Conservation (phyloP, 495 filamentous ascomycete species). For the Niebla homalea region DNA sequence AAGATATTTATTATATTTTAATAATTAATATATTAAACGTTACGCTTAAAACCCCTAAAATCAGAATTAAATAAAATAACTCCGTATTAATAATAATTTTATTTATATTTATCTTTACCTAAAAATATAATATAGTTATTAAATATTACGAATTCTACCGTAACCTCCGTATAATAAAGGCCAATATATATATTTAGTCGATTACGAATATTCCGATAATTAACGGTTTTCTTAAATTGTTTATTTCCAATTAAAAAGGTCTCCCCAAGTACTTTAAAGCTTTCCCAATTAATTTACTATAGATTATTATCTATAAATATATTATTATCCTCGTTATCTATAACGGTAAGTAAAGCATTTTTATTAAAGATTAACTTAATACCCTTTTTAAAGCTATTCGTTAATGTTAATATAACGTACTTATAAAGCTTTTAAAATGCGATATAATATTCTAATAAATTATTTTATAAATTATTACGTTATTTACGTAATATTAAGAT, state of each 20-base stretch:
- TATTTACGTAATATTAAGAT: background rate
- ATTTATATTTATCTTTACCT: background rate
- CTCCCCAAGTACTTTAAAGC: background rate
- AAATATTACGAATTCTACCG: background rate
- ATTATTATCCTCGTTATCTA: background rate
- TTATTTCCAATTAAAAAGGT: background rate
- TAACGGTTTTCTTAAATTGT: background rate
- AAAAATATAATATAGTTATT: constrained; percentile 2
- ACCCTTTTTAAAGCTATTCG: background rate
- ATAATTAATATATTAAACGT: background rate
- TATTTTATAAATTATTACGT: background rate
- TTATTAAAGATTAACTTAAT: background rate
- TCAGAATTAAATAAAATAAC: background rate
- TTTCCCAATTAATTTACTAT: background rate
- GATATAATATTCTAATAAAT: background rate
- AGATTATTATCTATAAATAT: background rate
- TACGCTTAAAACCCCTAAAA: no score
- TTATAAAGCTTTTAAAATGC: background rate
- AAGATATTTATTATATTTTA: background rate
- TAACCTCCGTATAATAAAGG: background rate
- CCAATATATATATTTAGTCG: background rate
- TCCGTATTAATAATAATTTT: background rate
- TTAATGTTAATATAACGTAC: background rate
- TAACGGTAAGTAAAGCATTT: background rate
- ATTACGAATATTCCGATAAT: background rate